Conservation (phyloP, 495 filamentous ascomycete species). For the Neohortaea acidophila region DNA sequence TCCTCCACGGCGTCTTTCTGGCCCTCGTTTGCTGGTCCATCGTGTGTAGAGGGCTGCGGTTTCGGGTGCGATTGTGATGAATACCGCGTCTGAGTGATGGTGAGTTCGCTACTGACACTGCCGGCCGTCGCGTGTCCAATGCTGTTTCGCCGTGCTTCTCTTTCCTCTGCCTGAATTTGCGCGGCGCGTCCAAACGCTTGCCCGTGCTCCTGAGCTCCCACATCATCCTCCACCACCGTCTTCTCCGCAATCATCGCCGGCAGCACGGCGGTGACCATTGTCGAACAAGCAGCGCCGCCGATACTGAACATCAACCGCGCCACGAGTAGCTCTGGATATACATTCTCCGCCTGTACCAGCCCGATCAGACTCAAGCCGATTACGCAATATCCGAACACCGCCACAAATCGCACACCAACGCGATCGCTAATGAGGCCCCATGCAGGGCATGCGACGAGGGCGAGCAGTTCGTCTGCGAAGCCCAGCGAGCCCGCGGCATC, state of each 20-base stretch:
- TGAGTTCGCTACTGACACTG: conserved; percentile 24
- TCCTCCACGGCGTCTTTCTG: conserved; percentile 3
- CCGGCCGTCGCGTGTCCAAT: conserved; percentile 8
- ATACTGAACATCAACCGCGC: conserved; percentile 78
- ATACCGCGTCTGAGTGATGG: conserved; percentile 29
- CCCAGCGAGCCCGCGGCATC: conserved; percentile 86
- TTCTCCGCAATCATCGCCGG: conserved; percentile 50
- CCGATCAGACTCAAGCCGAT: conserved; percentile 61
- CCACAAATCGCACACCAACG: conserved; percentile 60
- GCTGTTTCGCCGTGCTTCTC: conserved; percentile 7
- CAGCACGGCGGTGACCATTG: conserved; percentile 93
- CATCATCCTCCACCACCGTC: conserved; percentile 5
- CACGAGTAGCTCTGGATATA: conserved; percentile 80
- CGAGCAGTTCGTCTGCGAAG: conserved; percentile 89
- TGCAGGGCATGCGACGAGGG: conserved; percentile 72
- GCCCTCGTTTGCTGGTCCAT: neutral
- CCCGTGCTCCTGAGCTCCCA: conserved; percentile 1
- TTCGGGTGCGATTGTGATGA: conserved; percentile 18
- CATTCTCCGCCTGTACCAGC: conserved; percentile 71
- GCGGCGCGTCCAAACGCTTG: conserved; percentile 8
- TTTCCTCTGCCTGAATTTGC: conserved; percentile 10
- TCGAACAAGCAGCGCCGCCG: conserved; percentile 77
- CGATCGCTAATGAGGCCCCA: conserved; percentile 90
- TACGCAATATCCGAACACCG: conserved; percentile 59
- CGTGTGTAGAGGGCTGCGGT: neutral